Evolutionary conservation across 164 flowering plant species (phyloP).

Genomic region (Annona cherimola): DNA sequence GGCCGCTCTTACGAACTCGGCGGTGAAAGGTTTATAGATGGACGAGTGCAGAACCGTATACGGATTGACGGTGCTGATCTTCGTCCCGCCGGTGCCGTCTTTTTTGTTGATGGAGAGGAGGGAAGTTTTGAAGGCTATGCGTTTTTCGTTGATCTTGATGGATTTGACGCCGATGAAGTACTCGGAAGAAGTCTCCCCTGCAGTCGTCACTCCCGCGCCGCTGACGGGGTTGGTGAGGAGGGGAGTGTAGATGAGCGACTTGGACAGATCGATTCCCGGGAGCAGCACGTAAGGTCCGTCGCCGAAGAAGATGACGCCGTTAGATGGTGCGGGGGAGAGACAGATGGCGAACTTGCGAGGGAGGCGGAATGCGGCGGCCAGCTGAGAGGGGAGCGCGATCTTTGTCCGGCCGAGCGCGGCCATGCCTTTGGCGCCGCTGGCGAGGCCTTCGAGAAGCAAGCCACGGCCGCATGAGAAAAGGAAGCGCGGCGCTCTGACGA

Average conservation of each 20-base stretch:
- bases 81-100: slow-evolving; percentile 23
- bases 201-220: neutral
- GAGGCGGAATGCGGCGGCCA: slow-evolving; percentile 22
- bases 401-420: slow-evolving; percentile 23
- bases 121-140: slow-evolving; percentile 18
- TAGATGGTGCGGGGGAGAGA: slow-evolving; percentile 4
- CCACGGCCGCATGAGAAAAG: slow-evolving; percentile 23
- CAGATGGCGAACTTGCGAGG: slow-evolving; percentile 30
- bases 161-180: slow-evolving; percentile 36
- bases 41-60: slow-evolving; percentile 31
- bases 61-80: slow-evolving; percentile 24
- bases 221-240: slow-evolving; percentile 12
- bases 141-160: slow-evolving; percentile 24
- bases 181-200: slow-evolving; percentile 13
- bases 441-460: slow-evolving; percentile 23
- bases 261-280: slow-evolving; percentile 11
- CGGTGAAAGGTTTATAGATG: slow-evolving; percentile 22
- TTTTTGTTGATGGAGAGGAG: slow-evolving; percentile 10
- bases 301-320: slow-evolving; percentile 31
- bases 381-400: slow-evolving; percentile 20
- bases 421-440: slow-evolving; percentile 27
- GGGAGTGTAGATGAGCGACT: slow-evolving; percentile 8
- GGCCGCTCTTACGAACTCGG: slow-evolving; percentile 14
- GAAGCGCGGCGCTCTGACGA: slow-evolving; percentile 15
- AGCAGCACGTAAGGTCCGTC: slow-evolving; percentile 1